These are phyloP conservation scores for Penicillium canariense DNA, from an alignment of 495 filamentous ascomycete species.

Conservation along the genomic window DNA sequence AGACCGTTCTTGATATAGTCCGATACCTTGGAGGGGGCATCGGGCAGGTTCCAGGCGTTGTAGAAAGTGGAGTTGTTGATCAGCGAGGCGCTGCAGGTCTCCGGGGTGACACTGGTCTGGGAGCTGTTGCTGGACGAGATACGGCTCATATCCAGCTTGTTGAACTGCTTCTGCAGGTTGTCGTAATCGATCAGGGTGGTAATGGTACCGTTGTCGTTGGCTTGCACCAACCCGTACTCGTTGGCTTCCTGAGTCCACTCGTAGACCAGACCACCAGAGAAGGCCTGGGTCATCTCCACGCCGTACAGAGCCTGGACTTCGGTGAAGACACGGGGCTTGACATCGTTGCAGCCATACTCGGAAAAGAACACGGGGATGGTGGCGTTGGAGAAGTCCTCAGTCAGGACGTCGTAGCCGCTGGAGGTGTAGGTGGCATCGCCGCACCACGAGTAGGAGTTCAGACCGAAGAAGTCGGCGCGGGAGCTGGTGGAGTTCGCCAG, in stretches of 20 bases:
- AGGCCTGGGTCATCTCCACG: constrained; percentile 68
- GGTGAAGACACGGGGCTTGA: constrained; percentile 73
- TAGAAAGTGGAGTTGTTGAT: constrained; percentile 63
- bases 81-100: constrained; percentile 57
- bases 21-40: constrained; percentile 47
- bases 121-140: constrained; percentile 58
- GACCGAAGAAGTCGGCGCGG: constrained; percentile 80
- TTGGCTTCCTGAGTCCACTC: constrained; percentile 79
- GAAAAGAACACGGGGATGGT: constrained; percentile 92
- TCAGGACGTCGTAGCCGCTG: constrained; percentile 69
- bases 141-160: constrained; percentile 64
- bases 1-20: constrained; percentile 55
- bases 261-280: constrained; percentile 89
- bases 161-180: constrained; percentile 69
- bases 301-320: constrained; percentile 83
- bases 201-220: constrained; percentile 63
- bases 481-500: constrained; percentile 62
- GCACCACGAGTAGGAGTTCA: constrained; percentile 97
- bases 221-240: constrained; percentile 74
- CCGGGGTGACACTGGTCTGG: constrained; percentile 51
- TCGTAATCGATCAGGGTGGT: constrained; percentile 70
- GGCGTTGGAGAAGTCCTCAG: constrained; percentile 64
- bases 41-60: constrained; percentile 74
- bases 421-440: constrained; percentile 68
- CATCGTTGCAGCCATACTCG: constrained; percentile 91